Evolutionary conservation across 108 stramenopile species (phyloP).

Genomic region (Pelagomonas calceolata): DNA sequence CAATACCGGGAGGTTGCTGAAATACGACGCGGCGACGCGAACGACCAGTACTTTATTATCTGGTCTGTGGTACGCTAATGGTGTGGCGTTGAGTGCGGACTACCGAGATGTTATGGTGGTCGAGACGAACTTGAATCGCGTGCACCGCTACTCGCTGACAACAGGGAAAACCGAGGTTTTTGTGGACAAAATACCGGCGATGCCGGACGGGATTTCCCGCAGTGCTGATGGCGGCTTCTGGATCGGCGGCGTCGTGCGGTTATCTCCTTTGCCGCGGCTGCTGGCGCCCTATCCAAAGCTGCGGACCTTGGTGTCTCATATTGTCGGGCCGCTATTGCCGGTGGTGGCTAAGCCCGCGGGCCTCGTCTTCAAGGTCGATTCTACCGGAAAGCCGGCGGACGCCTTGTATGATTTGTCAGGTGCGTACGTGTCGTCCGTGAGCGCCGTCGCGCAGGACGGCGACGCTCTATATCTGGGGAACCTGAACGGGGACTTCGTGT

Average conservation of each 20-base stretch:
- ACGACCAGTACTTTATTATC: background rate
- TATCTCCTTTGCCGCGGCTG: background rate
- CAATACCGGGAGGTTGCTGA: background rate
- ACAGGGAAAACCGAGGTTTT: background rate
- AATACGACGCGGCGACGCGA: background rate
- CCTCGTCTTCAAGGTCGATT: background rate
- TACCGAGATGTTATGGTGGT: background rate
- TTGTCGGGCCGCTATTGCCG: background rate
- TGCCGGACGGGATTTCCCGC: background rate
- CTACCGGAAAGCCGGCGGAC: background rate
- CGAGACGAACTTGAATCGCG: background rate
- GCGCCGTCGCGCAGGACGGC: background rate
- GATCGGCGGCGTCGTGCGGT: background rate
- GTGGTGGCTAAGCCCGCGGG: background rate
- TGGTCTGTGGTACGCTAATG: background rate
- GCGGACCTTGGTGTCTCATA: background rate
- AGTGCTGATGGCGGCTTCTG: background rate
- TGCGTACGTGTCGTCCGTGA: background rate
- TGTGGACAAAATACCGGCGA: background rate
- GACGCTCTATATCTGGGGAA: background rate
- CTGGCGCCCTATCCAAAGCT: background rate
- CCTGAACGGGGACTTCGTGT: background rate
- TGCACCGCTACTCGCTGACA: background rate
- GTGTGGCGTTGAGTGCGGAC: background rate
- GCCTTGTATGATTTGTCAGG: background rate